A percentile compares a stretch with the other conserved stretches of the same genome.
phyloP scores from a whole-genome alignment of 495 filamentous ascomycete species.

The Bathelium albidoporum region DNA sequence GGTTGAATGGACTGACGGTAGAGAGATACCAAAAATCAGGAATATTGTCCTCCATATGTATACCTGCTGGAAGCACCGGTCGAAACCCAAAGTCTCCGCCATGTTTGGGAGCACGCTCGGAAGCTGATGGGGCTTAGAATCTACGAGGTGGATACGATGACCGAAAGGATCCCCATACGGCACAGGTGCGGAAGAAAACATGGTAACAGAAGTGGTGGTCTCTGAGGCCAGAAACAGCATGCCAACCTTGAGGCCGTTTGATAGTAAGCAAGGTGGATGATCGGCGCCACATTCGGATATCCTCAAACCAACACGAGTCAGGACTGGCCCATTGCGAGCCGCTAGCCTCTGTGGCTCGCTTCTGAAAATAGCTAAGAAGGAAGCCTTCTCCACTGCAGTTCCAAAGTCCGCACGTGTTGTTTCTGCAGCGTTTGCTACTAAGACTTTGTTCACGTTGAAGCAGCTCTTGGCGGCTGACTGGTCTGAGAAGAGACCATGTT shows the following conservation, averaged over 20 bases:
- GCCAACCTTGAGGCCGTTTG: not conserved
- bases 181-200: not conserved
- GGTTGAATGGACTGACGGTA: not conserved
- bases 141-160: conserved; percentile 2
- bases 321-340: not conserved
- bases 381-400: not conserved
- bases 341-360: not conserved
- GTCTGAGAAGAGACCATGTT: not conserved
- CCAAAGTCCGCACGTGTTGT: not conserved
- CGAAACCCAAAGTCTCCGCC: not conserved
- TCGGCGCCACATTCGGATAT: not conserved
- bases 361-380: not conserved
- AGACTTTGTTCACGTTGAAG: not conserved
- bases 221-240: not conserved
- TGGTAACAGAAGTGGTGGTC: not conserved
- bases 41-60: not conserved
- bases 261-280: not conserved
- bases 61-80: not conserved
- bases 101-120: not conserved
- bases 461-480: not conserved
- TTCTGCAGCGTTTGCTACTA: not conserved
- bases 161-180: conserved; percentile 2
- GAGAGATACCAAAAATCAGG: not conserved
- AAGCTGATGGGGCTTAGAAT: conserved; percentile 3
- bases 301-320: not conserved